Base-by-base conservation (phyloP, 352 stramenopile genomes). In the Lagenidium sp. region DNA sequence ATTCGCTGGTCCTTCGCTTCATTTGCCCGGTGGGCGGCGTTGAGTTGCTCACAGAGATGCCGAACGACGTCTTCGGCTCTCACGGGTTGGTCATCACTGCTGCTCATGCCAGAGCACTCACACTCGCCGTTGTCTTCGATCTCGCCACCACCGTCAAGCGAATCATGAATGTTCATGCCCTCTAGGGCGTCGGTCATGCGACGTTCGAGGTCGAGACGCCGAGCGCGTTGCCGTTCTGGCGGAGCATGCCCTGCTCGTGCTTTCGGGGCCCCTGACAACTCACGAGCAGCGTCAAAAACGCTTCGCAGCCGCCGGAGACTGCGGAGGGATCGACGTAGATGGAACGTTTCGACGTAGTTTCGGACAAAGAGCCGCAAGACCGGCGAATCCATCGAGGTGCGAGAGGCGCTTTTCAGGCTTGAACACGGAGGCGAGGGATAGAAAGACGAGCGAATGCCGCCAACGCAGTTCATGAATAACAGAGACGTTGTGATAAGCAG, bases 31-130 rank as follows among this genome's bases (percentile, higher is more conserved):
- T 36, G 53, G 4, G 41, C 16, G 3, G 37, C 41, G 26, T 65
- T 36, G 2, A 70, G 28, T 44, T 57, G 55, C 4, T 41, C 15
- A 19, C 54, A 45, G 4, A 76, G 65, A 29, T 56, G 37, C 22
- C 59, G 46, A 23, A 75, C 57, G 21, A 75, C 60, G 2, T 45
- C 45, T 23, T 71, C 60, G 15, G 63, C 35, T 1, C 53, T 64
- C 12, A 60, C 57, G n/a, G 44, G 57, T n/a, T n/a, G n/a, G n/a
- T n/a, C n/a, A n/a, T n/a, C n/a, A n/a, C 19, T 68, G 32, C 12
- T 45, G 41, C 4, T 43, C 26, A 13, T 36, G 24, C 20, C 38
- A 24, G 1, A 23, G 50, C 36, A 23, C 12, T n/a, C 21, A 47
- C 8, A 6, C 39, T 47, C 26, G 29, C 18, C 7, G 39, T 11